phyloP scores from a whole-genome alignment of 129 eudicot species.

The Oenanthe sinensis region DNA sequence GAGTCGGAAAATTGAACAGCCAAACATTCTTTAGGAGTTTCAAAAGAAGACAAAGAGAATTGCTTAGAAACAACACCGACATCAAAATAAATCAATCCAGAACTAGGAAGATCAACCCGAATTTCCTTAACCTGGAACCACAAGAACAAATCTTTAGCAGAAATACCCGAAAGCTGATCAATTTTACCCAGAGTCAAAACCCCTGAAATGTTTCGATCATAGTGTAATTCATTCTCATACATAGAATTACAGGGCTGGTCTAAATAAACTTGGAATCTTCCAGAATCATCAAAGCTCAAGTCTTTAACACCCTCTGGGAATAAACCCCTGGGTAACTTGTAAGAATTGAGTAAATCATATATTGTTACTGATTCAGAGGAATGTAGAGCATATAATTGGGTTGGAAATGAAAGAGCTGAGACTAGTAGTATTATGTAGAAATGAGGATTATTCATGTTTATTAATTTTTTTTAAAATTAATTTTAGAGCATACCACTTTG shows the following conservation, averaged over 20 bases:
- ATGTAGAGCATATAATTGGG: slow-evolving; percentile 2
- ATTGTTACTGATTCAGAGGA: slow-evolving; percentile 31
- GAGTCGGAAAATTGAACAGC: slow-evolving; percentile 29
- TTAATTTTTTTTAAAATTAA: accelerated
- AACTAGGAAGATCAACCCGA: slow-evolving; percentile 79
- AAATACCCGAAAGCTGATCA: slow-evolving; percentile 54
- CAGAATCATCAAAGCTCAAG: slow-evolving; percentile 42
- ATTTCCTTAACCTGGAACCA: slow-evolving; percentile 81
- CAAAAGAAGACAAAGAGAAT: slow-evolving; percentile 67
- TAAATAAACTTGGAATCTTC: slow-evolving; percentile 52
- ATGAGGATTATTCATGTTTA: slow-evolving; percentile 7
- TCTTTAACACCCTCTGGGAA: slow-evolving; percentile 71
- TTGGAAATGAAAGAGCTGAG: slow-evolving; percentile 19
- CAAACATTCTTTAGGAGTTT: slow-evolving; percentile 76
- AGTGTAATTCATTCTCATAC: slow-evolving; percentile 79
- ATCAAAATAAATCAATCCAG: slow-evolving; percentile 84
- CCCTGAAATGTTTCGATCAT: slow-evolving; percentile 67
- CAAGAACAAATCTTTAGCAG: slow-evolving; percentile 81
- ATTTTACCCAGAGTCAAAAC: slow-evolving; percentile 49
- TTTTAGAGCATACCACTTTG: background rate
- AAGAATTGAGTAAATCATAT: slow-evolving; percentile 46
- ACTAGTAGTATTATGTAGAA: slow-evolving; percentile 4
- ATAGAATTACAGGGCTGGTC: slow-evolving; percentile 75
- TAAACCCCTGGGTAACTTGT: slow-evolving; percentile 68
- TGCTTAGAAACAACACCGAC: slow-evolving; percentile 90